Percentiles rank a stretch among this genome's conserved stretches.
These are phyloP conservation scores for Citrullus mucosospermus DNA, from an alignment of 306 rosid species.

Conservation along the genomic window DNA sequence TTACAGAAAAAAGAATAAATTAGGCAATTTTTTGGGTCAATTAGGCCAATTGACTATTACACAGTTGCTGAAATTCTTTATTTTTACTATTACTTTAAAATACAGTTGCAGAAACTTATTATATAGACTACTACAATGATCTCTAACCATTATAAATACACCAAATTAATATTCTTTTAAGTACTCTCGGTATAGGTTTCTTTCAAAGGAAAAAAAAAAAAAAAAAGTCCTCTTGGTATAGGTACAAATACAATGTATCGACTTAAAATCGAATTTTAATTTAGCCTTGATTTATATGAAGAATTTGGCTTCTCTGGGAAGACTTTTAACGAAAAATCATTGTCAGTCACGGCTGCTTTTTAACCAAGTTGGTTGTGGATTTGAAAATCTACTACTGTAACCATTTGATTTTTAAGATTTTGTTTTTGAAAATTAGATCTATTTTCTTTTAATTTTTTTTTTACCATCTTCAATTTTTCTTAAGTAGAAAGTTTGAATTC, in stretches of 20 bases:
- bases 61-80: background rate
- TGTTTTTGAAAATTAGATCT: too few species aligned
- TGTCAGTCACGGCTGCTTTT: too few species aligned
- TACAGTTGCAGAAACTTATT: background rate
- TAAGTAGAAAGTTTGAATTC: too few species aligned
- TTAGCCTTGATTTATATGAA: background rate
- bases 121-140: background rate
- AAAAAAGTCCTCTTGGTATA: background rate
- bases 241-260: background rate
- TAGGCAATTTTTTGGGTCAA: background rate
- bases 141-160: background rate
- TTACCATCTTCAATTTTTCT: too few species aligned
- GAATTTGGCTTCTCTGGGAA: background rate
- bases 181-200: background rate
- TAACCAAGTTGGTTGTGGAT: background rate
- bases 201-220: too few species aligned
- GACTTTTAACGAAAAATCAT: background rate
- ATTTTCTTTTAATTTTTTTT: too few species aligned
- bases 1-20: too few species aligned
- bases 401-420: too few species aligned
- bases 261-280: background rate
- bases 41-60: background rate
- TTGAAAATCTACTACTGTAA: too few species aligned
- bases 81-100: too few species aligned
- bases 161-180: background rate